A percentile compares a stretch with the other conserved stretches of the same genome.
Conservation (phyloP, 2,329 filamentous ascomycete species). For the Claviceps sp. region DNA sequence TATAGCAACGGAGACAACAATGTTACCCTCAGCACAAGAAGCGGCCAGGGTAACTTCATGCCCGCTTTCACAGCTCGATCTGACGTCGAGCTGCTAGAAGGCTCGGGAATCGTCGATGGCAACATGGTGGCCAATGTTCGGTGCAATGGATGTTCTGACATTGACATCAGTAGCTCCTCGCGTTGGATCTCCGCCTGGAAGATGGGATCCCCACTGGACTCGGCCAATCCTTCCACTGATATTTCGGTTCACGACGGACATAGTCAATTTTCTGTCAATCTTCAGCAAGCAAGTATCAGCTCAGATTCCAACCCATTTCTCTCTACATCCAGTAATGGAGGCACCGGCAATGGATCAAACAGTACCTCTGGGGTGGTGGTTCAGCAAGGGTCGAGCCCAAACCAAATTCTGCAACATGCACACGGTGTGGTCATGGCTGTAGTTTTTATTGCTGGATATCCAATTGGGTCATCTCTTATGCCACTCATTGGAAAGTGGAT, state of each 20-base stretch:
- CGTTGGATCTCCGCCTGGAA: conserved; percentile 44
- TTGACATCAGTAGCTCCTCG: conserved; percentile 27
- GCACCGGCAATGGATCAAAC: not conserved
- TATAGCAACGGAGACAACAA: conserved; percentile 46
- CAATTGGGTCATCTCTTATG: conserved; percentile 46
- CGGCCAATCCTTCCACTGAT: conserved; percentile 22
- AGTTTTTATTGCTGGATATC: conserved; percentile 46
- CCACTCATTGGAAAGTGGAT: conserved; percentile 43
- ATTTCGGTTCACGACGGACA: conserved; percentile 36
- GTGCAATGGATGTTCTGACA: conserved; percentile 37
- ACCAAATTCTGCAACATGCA: conserved; percentile 21
- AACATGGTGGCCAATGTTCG: conserved; percentile 47
- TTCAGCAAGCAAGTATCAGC: conserved; percentile 31
- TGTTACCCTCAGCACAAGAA: conserved; percentile 46
- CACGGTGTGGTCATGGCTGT: conserved; percentile 50
- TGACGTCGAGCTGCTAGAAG: conserved; percentile 39
- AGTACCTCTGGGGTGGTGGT: not conserved
- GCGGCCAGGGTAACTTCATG: conserved; percentile 31
- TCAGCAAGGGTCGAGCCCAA: conserved; percentile 5
- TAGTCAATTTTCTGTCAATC: conserved; percentile 31
- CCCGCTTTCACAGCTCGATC: conserved; percentile 32
- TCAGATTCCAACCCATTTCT: conserved; percentile 41
- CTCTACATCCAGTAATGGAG: not conserved
- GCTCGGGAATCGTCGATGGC: conserved; percentile 39
- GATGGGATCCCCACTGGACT: conserved; percentile 29